A percentile compares a stretch with the other conserved stretches of the same genome.
phyloP scores from a whole-genome alignment of 257 asterid genomes.

The Osmanthus fragrans region DNA sequence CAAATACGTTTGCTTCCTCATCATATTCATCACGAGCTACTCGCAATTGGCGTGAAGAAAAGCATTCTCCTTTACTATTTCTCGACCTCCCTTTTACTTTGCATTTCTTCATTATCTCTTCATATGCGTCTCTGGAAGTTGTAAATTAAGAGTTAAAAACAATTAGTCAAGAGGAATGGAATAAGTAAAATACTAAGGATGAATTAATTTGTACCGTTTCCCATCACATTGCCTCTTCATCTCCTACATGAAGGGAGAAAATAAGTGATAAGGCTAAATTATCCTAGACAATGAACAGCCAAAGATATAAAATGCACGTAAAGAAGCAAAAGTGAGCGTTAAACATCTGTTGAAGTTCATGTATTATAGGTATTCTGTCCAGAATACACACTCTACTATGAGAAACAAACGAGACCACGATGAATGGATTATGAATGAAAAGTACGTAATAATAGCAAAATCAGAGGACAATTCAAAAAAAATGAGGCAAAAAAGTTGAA shows the following conservation, averaged over 20 bases:
- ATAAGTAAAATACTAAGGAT: conserved; percentile 20
- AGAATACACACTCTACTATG: conserved; percentile 6
- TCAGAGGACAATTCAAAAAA: neutral
- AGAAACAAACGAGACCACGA: conserved; percentile 4
- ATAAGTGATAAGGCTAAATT: conserved; percentile 6
- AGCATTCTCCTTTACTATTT: conserved; percentile 59
- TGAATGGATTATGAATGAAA: neutral
- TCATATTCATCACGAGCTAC: conserved; percentile 79
- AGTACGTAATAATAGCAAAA: neutral
- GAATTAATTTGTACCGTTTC: conserved; percentile 55
- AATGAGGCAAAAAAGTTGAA: neutral
- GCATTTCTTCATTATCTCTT: conserved; percentile 51
- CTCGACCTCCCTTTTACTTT: conserved; percentile 71
- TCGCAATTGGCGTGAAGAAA: conserved; percentile 64
- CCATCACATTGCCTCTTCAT: conserved; percentile 89
- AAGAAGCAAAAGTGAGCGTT: conserved; percentile 14
- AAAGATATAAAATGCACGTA: conserved; percentile 23
- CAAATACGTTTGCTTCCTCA: conserved; percentile 82
- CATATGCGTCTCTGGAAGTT: conserved; percentile 54
- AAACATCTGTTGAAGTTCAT: neutral
- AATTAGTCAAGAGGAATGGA: conserved; percentile 15
- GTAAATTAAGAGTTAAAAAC: conserved; percentile 27
- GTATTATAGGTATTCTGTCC: neutral
- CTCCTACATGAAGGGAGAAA: conserved; percentile 60
- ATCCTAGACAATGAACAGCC: conserved; percentile 17